Percentiles rank a stretch among this genome's conserved stretches.
phyloP scores from a whole-genome alignment of 176 grass and related monocot genomes.

The Otatea glauca region DNA sequence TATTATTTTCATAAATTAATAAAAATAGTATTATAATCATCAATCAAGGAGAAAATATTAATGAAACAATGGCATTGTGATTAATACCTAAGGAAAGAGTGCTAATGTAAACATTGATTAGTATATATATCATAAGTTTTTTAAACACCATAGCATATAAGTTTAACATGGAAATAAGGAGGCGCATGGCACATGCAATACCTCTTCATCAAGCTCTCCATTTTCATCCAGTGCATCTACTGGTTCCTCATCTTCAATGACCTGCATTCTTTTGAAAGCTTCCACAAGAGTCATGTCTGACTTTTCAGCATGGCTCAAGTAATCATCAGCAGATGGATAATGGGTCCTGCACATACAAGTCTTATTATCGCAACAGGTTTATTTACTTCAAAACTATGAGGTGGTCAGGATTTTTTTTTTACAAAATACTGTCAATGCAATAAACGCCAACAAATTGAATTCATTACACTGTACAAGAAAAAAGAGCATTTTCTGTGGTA shows the following conservation, averaged over 20 bases:
- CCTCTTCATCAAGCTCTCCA: conserved; percentile 67
- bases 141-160: conserved; percentile 11
- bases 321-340: conserved; percentile 80
- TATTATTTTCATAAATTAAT: conserved; percentile 13
- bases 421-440: not conserved
- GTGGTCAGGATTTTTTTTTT: not conserved
- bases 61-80: conserved; percentile 20
- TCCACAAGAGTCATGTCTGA: conserved; percentile 74
- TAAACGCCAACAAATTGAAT: conserved; percentile 1
- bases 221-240: conserved; percentile 68
- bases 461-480: not conserved
- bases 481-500: not conserved
- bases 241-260: conserved; percentile 65
- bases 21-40: conserved; percentile 3
- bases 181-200: conserved; percentile 37
- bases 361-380: conserved; percentile 34
- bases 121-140: conserved; percentile 3
- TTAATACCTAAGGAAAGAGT: not conserved
- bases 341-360: conserved; percentile 57
- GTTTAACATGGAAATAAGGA: conserved; percentile 3
- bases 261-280: conserved; percentile 90
- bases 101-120: conserved; percentile 19
- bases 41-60: conserved; percentile 23
- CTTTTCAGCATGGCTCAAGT: conserved; percentile 71
- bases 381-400: conserved; percentile 14